Conservation (phyloP, 805 yeast species). For the Blastobotrys terrestris region DNA sequence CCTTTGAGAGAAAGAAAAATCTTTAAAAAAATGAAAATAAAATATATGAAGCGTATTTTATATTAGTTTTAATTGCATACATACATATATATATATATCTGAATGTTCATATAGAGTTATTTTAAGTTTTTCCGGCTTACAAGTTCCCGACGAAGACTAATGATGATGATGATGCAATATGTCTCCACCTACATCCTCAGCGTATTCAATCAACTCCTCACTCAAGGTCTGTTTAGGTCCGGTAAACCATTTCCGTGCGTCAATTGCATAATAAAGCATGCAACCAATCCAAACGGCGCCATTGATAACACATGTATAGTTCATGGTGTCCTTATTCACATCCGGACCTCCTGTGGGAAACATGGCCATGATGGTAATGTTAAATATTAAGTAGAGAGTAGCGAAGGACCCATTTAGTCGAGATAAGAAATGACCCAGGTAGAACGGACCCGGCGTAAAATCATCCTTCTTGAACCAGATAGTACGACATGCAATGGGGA, state of each 20-base stretch:
- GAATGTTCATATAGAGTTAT: neutral
- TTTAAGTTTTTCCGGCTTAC: too few relatives aligned
- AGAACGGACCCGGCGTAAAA: constrained; percentile 62
- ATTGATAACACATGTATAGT: constrained; percentile 61
- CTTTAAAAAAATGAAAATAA: neutral
- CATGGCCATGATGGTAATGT: constrained; percentile 48
- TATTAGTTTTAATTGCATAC: constrained; percentile 2
- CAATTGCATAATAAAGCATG: constrained; percentile 43
- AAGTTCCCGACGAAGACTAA: constrained; percentile 3
- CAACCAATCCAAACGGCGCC: constrained; percentile 55
- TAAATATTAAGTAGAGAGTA: constrained; percentile 44
- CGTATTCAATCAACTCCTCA: neutral
- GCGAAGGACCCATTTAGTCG: constrained; percentile 42
- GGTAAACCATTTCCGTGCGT: constrained; percentile 48
- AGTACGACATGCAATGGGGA: constrained; percentile 50
- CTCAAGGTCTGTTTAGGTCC: constrained; percentile 43
- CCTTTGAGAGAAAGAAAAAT: too few relatives aligned
- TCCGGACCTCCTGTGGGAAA: constrained; percentile 44
- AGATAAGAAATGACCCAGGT: constrained; percentile 47
- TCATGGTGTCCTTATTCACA: constrained; percentile 44
- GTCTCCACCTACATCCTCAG: neutral
- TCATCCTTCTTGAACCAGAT: constrained; percentile 41
- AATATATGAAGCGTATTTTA: neutral
- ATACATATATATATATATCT: neutral
- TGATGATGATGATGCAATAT: neutral